phyloP scores from a whole-genome alignment of 1,284 basidiomycete genomes.

The Cryptococcus sp. region DNA sequence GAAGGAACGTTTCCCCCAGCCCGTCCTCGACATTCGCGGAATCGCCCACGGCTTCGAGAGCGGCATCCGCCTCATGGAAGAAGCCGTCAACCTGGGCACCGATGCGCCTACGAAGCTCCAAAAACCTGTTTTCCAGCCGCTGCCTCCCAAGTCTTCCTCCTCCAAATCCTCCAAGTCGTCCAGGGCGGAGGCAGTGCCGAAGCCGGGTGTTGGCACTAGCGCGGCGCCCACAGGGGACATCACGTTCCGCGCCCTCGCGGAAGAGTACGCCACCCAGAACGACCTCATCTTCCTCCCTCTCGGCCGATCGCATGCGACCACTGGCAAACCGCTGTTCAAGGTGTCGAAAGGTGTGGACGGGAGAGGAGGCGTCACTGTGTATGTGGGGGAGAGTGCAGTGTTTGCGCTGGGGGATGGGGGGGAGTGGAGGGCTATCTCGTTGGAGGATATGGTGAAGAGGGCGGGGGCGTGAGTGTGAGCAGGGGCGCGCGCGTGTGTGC shows the following conservation, averaged over 20 bases:
- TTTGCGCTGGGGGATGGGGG: slow-evolving; percentile 45
- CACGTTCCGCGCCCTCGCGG: slow-evolving; percentile 85
- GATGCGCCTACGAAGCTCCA: slow-evolving; percentile 64
- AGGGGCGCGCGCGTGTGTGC: not conserved
- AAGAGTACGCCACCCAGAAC: slow-evolving; percentile 75
- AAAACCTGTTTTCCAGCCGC: slow-evolving; percentile 59
- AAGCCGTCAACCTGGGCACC: slow-evolving; percentile 76
- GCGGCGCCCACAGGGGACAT: slow-evolving; percentile 55
- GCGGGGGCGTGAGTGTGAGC: slow-evolving; percentile 12
- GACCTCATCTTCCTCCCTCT: slow-evolving; percentile 86
- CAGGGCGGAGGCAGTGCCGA: slow-evolving; percentile 7
- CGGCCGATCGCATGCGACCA: slow-evolving; percentile 72
- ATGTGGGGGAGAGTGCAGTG: slow-evolving; percentile 46
- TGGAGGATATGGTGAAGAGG: slow-evolving; percentile 49
- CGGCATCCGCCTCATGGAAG: slow-evolving; percentile 87
- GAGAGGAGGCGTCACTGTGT: slow-evolving; percentile 77
- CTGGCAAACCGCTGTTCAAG: slow-evolving; percentile 80
- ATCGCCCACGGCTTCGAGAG: slow-evolving; percentile 74
- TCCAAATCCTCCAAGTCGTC: slow-evolving; percentile 9
- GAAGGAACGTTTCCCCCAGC: slow-evolving; percentile 73
- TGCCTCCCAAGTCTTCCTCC: slow-evolving; percentile 34
- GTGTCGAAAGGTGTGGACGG: slow-evolving; percentile 74
- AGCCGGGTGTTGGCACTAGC: not conserved
- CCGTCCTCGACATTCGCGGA: slow-evolving; percentile 61
- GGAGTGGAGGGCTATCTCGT: slow-evolving; percentile 38